Base-by-base conservation (phyloP, 768 basidiomycete species). In the Kwoniella botswanensis region DNA sequence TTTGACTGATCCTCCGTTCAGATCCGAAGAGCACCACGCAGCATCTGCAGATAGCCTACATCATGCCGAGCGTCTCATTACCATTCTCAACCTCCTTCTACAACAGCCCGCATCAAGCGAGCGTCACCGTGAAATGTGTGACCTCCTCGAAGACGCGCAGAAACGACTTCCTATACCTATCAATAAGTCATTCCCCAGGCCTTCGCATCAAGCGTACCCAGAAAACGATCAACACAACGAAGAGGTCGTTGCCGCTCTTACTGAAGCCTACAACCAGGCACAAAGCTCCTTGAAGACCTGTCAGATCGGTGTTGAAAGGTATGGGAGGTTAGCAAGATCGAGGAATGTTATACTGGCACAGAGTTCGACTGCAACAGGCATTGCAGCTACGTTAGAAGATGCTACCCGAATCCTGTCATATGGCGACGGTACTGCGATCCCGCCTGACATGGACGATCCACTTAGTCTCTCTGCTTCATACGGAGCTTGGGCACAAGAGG, bases 201-300 rank as follows among this genome's bases (percentile, higher is more conserved):
- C 73, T 3, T 35, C 52, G 10, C 73, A 77, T 56, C 44, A 71
- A 18, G 68, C 65, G 5, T 74, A 74, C 53, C 74, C 72, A 3
- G 70, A 71, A 43, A 52, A 57, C 43, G 65, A 67, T 1, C n/a
- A 24, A n/a, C 61, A 74, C 35, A 74, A 58, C n/a, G 35, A 29
- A 2, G 42, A 65, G 2, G 52, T 71, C 21, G 41, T 67, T 4
- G 21, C 7, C 1, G 68, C 62, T 17, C 69, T 75, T 15, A 22
- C 15, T n/a, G 22, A 2, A 9, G 58, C 17, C 4, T 50, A 54
- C 2, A 22, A 55, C 3, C 41, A 64, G 15, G 70, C 72, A 9
- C 44, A 29, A n/a, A 52, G 63, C 15, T 42, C 13, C 2, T 9
- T 69, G 5, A 21, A 55, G 42, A 22, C 24, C 7, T 44, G 59